Evolutionary conservation across 441 rosid genomes (phyloP).

Genomic region (Croton laevigatus): DNA sequence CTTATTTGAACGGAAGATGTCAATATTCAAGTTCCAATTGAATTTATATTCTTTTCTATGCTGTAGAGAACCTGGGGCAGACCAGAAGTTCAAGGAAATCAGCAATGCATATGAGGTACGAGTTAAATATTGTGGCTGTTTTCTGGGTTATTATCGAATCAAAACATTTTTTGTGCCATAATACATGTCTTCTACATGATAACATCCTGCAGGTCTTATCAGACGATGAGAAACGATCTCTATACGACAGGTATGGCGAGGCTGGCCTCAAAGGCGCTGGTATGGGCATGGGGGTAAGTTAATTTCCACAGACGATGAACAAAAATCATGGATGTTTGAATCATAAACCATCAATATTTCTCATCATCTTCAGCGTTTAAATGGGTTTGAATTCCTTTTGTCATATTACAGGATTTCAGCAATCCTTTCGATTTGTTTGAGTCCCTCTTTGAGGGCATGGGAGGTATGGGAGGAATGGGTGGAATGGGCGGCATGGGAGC

Average conservation of each 20-base stretch:
- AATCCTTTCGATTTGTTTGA: constrained; percentile 95
- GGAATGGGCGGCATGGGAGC: constrained; percentile 70
- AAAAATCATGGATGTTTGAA: constrained; percentile 1
- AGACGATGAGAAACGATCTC: constrained; percentile 89
- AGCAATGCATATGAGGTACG: constrained; percentile 97
- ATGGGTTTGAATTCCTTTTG: constrained; percentile 12
- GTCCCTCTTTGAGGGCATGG: constrained; percentile 78
- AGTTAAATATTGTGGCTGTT: constrained; percentile 12
- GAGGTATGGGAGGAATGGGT: constrained; percentile 82
- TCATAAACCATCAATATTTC: not conserved
- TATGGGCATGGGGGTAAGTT: constrained; percentile 96
- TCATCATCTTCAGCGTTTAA: constrained; percentile 9
- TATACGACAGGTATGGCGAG: constrained; percentile 91
- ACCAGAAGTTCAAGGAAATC: constrained; percentile 92
- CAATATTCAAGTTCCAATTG: not conserved
- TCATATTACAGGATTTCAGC: constrained; percentile 71
- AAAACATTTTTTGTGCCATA: not conserved
- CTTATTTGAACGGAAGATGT: not conserved
- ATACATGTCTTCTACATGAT: constrained; percentile 10
- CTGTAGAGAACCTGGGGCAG: constrained; percentile 84
- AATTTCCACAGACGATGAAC: constrained; percentile 5
- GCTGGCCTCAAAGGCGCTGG: constrained; percentile 97
- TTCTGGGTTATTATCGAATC: constrained; percentile 12
- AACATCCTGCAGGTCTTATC: constrained; percentile 66
- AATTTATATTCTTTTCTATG: constrained; percentile 4